Percentiles rank a stretch among this genome's conserved stretches.
phyloP scores from a whole-genome alignment of 2,329 filamentous ascomycete genomes.

The Penicillium sp. region DNA sequence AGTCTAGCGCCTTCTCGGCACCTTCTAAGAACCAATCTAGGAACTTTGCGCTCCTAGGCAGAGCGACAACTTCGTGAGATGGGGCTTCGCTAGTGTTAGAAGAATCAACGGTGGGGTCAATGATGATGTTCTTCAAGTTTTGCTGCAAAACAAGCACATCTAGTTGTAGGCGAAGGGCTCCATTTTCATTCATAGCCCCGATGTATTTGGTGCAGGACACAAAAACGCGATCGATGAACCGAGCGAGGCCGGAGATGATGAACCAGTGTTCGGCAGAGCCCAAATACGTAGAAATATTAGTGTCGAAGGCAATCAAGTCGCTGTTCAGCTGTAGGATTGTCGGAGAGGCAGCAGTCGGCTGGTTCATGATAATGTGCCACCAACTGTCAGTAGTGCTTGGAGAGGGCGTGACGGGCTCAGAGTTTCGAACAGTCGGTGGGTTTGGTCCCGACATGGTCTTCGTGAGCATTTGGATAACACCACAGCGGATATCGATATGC shows the following conservation, averaged over 20 bases:
- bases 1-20: constrained; percentile 48
- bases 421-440: constrained; percentile 39
- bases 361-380: constrained; percentile 48
- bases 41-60: constrained; percentile 51
- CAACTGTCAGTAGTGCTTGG: constrained; percentile 74
- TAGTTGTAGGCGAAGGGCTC: constrained; percentile 84
- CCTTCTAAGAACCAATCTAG: constrained; percentile 54
- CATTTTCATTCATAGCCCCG: constrained; percentile 80
- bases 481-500: constrained; percentile 85
- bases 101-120: constrained; percentile 31
- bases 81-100: constrained; percentile 11
- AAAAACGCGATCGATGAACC: constrained; percentile 78
- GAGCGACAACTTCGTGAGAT: constrained; percentile 42
- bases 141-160: constrained; percentile 96
- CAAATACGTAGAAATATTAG: constrained; percentile 74
- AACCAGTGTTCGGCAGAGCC: constrained; percentile 73
- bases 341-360: constrained; percentile 55
- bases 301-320: constrained; percentile 84
- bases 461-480: constrained; percentile 78
- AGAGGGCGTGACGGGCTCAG: constrained; percentile 53
- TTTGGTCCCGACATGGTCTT: constrained; percentile 64
- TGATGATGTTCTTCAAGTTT: constrained; percentile 87
- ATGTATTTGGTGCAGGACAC: constrained; percentile 73
- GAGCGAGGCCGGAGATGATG: constrained; percentile 74
- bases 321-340: constrained; percentile 81